Percentiles rank a stretch among this genome's conserved stretches.
Conservation (phyloP, 2,329 filamentous ascomycete genomes). For the Ophiobolus disseminans region DNA sequence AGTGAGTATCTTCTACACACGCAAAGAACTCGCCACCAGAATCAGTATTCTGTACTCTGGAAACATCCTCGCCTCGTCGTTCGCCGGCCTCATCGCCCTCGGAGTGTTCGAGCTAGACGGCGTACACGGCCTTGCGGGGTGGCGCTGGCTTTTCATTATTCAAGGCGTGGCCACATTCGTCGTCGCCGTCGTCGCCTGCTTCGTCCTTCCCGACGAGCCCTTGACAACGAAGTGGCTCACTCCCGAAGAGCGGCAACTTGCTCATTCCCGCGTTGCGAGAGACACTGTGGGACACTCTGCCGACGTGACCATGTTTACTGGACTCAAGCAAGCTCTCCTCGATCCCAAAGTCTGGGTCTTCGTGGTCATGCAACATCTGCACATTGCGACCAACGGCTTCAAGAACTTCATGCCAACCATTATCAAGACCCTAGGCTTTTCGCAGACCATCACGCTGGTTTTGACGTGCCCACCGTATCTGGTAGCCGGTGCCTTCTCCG, state of each 20-base stretch:
- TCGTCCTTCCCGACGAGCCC: slow-evolving; percentile 57
- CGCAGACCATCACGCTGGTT: slow-evolving; percentile 59
- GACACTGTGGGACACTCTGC: slow-evolving; percentile 12
- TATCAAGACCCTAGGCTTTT: slow-evolving; percentile 64
- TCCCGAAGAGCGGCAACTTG: slow-evolving; percentile 44
- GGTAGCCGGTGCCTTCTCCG: slow-evolving; percentile 10
- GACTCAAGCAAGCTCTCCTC: slow-evolving; percentile 56
- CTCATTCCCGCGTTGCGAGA: slow-evolving; percentile 10
- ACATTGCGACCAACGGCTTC: slow-evolving; percentile 45
- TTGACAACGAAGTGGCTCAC: slow-evolving; percentile 56
- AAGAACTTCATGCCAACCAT: slow-evolving; percentile 70
- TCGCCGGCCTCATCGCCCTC: slow-evolving; percentile 62
- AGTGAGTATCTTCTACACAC: slow-evolving; percentile 54
- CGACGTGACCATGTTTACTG: slow-evolving; percentile 24
- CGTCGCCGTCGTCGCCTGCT: slow-evolving; percentile 44
- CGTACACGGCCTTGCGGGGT: slow-evolving; percentile 39
- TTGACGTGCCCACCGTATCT: slow-evolving; percentile 63
- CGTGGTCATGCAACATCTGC: slow-evolving; percentile 61
- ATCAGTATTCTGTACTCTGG: slow-evolving; percentile 62
- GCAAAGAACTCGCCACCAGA: slow-evolving; percentile 58
- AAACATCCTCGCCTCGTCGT: slow-evolving; percentile 56
- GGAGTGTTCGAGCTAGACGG: slow-evolving; percentile 52
- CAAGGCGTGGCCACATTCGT: slow-evolving; percentile 15
- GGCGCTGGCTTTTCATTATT: slow-evolving; percentile 41
- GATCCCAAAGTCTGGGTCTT: slow-evolving; percentile 63